Evolutionary conservation across 1,284 basidiomycete species (phyloP), one percentile per base, ranked within the genome.

Genomic region (Sutorius eximius): DNA sequence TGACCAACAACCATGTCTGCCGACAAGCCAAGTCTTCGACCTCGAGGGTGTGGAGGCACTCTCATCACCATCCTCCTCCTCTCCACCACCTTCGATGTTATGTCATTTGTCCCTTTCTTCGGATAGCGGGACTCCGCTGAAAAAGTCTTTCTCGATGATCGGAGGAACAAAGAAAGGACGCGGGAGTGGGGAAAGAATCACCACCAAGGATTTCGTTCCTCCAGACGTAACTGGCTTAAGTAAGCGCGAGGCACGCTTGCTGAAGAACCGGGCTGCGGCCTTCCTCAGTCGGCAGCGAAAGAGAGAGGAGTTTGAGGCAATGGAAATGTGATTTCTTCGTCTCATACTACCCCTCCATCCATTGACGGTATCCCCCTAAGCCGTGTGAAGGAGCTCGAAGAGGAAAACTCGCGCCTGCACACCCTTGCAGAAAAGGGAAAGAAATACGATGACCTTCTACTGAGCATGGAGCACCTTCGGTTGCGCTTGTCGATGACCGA

Each of bases 191-290:
- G 86, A 87, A 64, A 82, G 86, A 60, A 80, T 90, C 62, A 85
- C 79, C 56, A 87, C 82, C 65, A 91, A 87, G 71, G 90, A 92
- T 70, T 95, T 94, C 67, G 72, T 95, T 9, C 90, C 90, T 22
- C 92, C 92, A 40, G 93, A 95, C 71, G 91, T 93, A 56, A 83
- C 86, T 47, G 93, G 92, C 47, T 81, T 95, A 56, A 87, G 81
- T 77, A 95, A 95, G 73, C 87, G 91, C 55, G 92, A 95, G 74
- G 92, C 93, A 49, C 84, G 92, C 52, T 81, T 95, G 15, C 90
- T 95, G 56, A 95, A 95, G 79, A 95, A 95, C 75, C 83, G 92
- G 52, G 92, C 92, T 13, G 92, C 92, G 10, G 92, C 92, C 52
- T 95, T 95, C 77, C 84, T 95, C 64, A 89, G 86, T 71, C 80